phyloP scores from a whole-genome alignment of 257 asterid species.

The Ilex asprella region DNA sequence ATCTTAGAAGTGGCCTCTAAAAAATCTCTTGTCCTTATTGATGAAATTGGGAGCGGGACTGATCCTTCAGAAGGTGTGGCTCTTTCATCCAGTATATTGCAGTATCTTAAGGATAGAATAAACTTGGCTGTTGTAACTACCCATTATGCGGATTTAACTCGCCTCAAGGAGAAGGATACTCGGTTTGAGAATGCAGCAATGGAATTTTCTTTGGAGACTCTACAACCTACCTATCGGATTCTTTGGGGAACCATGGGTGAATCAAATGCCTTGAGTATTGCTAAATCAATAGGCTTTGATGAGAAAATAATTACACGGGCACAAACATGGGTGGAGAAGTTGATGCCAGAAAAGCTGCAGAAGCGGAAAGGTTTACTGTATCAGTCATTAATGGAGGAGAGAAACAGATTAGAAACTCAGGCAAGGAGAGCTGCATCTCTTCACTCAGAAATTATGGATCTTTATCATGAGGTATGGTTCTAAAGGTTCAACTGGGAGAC shows the following conservation, averaged over 20 bases:
- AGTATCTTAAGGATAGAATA: slow-evolving; percentile 74
- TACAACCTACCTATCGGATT: slow-evolving; percentile 78
- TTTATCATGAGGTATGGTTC: slow-evolving; percentile 60
- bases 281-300: slow-evolving; percentile 74
- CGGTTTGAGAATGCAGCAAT: slow-evolving; percentile 94
- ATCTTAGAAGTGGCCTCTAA: slow-evolving; percentile 73
- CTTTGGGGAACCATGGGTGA: slow-evolving; percentile 93
- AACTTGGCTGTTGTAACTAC: slow-evolving; percentile 88
- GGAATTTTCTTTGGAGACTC: slow-evolving; percentile 77
- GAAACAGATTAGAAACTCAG: slow-evolving; percentile 59
- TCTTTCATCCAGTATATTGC: slow-evolving; percentile 81
- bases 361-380: slow-evolving; percentile 56
- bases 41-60: slow-evolving; percentile 98
- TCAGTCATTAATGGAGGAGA: slow-evolving; percentile 73
- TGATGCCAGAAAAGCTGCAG: slow-evolving; percentile 80
- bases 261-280: slow-evolving; percentile 84
- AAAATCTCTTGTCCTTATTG: slow-evolving; percentile 85
- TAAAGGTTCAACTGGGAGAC: background rate
- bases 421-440: slow-evolving; percentile 55
- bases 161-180: slow-evolving; percentile 66
- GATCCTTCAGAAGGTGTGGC: slow-evolving; percentile 99
- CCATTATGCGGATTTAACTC: slow-evolving; percentile 85
- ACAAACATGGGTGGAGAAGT: slow-evolving; percentile 65
- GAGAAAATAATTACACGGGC: slow-evolving; percentile 55
- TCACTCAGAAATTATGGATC: slow-evolving; percentile 48